phyloP scores from a whole-genome alignment of 176 grass and related monocot genomes.

The Otatea glauca region DNA sequence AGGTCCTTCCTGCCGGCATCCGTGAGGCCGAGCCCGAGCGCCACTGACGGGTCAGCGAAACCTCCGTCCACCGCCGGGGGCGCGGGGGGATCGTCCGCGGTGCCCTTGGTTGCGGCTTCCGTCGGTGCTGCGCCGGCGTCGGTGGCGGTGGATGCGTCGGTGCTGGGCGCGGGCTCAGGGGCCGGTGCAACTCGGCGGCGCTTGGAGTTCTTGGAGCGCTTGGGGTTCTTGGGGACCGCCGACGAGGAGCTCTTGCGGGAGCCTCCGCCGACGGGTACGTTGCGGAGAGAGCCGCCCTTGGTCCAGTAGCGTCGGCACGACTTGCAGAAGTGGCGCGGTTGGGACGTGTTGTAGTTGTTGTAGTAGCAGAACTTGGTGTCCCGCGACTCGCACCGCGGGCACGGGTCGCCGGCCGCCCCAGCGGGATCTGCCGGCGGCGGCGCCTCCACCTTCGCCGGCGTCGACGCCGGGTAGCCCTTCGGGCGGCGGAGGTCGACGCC shows the following conservation, averaged over 20 bases:
- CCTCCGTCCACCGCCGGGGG: not conserved
- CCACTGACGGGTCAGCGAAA: not conserved
- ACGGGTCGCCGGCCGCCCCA: not conserved
- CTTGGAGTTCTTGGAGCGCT: conserved; percentile 52
- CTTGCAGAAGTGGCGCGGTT: conserved; percentile 92
- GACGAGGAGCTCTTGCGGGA: conserved; percentile 49
- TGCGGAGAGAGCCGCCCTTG: conserved; percentile 76
- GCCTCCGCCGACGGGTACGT: conserved; percentile 81
- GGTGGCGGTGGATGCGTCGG: too few relatives aligned
- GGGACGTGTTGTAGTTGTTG: conserved; percentile 87
- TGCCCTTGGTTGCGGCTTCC: not conserved
- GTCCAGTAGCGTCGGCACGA: conserved; percentile 91
- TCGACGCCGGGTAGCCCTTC: conserved; percentile 47
- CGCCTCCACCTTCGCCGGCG: not conserved
- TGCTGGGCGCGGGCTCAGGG: not conserved
- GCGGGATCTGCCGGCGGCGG: not conserved
- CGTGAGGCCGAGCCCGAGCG: conserved; percentile 9
- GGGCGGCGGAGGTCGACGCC: conserved; percentile 59
- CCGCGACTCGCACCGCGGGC: conserved; percentile 53
- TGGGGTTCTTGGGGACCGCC: conserved; percentile 27
- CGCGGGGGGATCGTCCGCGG: not conserved
- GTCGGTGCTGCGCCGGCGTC: not conserved
- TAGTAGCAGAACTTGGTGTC: conserved; percentile 97
- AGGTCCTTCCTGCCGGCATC: conserved; percentile 31
- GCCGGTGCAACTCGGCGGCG: conserved; percentile 43